Base-by-base conservation (phyloP, 1,284 basidiomycete species). In the Gymnopus androsaceus region DNA sequence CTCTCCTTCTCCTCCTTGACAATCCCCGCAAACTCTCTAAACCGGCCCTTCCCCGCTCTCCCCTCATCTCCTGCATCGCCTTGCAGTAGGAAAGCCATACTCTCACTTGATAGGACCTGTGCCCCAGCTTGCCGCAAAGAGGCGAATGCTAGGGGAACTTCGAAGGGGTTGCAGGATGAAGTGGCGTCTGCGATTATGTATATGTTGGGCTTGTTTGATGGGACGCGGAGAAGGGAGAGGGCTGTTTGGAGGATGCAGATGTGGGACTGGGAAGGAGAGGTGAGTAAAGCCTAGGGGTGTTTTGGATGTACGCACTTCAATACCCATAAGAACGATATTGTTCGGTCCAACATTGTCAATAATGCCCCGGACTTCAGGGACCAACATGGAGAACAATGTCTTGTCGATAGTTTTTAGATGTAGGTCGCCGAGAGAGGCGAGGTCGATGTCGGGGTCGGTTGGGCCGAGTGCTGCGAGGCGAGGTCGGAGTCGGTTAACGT, bases 181-280 rank as follows among this genome's bases (percentile, higher is more conserved):
- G 96, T 84, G 21, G 86, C 94, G 66, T 97, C 95, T 15, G 90
- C 89, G 37, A 95, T 75, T 41, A 96, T 81, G 65, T 84, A 78
- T 42, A 15, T n/a, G 7, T 38, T 89, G 85, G 7, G 94, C 11
- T 9, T 15, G 11, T 15, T 15, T 51, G 21, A 21, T 70, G 21
- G 94, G 76, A 55, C 89, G n/a, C n/a, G n/a, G n/a, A n/a, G n/a
- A n/a, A n/a, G n/a, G n/a, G n/a, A 85, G 5, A 95, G 75, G 0
- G 87, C 79, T 0, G 91, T 90, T 72, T 95, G 93, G 3, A 92
- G 78, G 8, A 97, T 85, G 66, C 95, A 98, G 57, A 98, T 86
- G 64, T 97, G 95, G 2, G 89, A 82, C 89, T 92, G 66, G n/a
- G 50, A 33, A 48, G 34, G 34, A 3, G 15, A 36, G 19, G 17